These are phyloP conservation scores for Kickxella alabastrina DNA, from an alignment of 192 early-diverging fungal species.

Conservation along the genomic window DNA sequence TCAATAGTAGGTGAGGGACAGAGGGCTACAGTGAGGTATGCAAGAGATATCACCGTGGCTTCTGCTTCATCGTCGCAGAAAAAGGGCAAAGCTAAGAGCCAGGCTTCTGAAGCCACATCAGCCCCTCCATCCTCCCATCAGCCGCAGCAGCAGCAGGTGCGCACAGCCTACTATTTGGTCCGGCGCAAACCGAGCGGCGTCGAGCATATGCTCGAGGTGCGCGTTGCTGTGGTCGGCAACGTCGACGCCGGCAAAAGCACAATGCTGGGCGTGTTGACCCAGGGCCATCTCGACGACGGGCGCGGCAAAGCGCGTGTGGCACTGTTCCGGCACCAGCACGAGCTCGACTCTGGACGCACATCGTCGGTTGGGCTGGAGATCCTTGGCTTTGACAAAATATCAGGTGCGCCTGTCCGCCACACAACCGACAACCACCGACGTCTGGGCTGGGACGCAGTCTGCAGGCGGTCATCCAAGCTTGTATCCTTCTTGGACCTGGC, in stretches of 20 bases:
- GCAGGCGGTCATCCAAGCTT: slow-evolving; percentile 70
- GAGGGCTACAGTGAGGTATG: slow-evolving; percentile 2
- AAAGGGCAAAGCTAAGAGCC: background rate
- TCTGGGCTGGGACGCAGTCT: slow-evolving; percentile 83
- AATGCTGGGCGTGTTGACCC: slow-evolving; percentile 84
- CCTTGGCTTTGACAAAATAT: slow-evolving; percentile 69
- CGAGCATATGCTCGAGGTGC: slow-evolving; percentile 79
- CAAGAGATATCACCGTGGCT: slow-evolving; percentile 9
- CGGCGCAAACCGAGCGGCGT: slow-evolving; percentile 67
- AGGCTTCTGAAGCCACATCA: background rate
- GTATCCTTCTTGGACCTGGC: slow-evolving; percentile 69
- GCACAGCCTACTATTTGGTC: slow-evolving; percentile 52
- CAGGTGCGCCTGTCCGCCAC: slow-evolving; percentile 45
- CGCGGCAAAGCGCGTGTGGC: slow-evolving; percentile 86
- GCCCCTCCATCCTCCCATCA: background rate
- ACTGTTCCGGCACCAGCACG: slow-evolving; percentile 87
- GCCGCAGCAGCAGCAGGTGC: background rate
- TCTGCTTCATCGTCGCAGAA: background rate
- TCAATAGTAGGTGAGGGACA: background rate
- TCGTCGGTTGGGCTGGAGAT: slow-evolving; percentile 88
- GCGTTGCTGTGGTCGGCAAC: slow-evolving; percentile 88
- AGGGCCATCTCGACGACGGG: slow-evolving; percentile 87
- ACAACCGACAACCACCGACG: slow-evolving; percentile 45
- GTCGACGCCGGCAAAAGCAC: slow-evolving; percentile 87
- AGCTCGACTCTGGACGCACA: slow-evolving; percentile 84